Base-by-base conservation (phyloP, 2,329 filamentous ascomycete species). In the Rutstroemia sydowiana region DNA sequence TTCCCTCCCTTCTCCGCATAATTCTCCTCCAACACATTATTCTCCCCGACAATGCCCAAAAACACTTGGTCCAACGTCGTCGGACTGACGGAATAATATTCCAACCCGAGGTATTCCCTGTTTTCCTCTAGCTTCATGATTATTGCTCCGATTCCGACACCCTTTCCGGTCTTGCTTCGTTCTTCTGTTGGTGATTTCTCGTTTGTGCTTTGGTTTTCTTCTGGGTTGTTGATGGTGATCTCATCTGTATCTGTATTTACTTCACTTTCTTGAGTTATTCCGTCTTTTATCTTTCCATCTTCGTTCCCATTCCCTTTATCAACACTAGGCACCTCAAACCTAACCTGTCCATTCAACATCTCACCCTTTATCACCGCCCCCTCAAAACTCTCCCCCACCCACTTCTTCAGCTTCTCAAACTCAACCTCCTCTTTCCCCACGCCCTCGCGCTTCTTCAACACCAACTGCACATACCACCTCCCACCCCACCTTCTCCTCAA, bases 1-100 rank as follows among this genome's bases (percentile, higher is more conserved):
- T 52, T 51, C 2, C n/a, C 6, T 1, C 51, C 39, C 18, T 18
- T 18, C 23, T 10, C 31, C 5, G 47, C 71, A 46, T 77, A 78
- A 20, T 78, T 77, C 70, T 92, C 90, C 66, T 95, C 88, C 58
- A 83, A 74, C 6, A 92, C 78, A 66, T 90, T 82, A 66, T 95
- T 86, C 67, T 82, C 79, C 1, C 84, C 84, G 0, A 95, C 89
- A 64, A 96, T 93, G 23, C 78, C 78, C 66, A 96, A 69, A 69
- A 96, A 96, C 0, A 96, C 90, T 68, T 95, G 88, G 65, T 96
- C 91, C 39, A 96, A 71, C 14, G 88, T 95, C 16, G 89, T 93
- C 21, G 88, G 88, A 53, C 81, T 87, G 58, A 95, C 88, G 45
- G 85, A 89, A 69, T 92, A 96, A 68, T 95, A 88, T 65, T 88